phyloP scores from a whole-genome alignment of 371 early-diverging fungal species.

The Apophysomyces elegans region DNA sequence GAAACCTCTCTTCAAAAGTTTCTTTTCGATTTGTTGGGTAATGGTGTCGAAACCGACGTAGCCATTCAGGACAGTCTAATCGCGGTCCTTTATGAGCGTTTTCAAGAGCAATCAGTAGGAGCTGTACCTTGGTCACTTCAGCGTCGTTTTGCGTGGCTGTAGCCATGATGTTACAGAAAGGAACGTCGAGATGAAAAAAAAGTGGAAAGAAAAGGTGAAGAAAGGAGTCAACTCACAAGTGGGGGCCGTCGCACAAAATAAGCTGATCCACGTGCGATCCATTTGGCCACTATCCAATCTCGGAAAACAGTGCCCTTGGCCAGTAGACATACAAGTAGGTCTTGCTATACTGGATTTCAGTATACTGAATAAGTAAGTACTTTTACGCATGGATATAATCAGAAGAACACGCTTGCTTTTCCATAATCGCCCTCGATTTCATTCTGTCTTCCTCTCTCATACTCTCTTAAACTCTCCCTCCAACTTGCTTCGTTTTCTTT shows the following conservation, averaged over 20 bases:
- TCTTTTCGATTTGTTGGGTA: constrained; percentile 88
- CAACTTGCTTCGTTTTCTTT: neutral
- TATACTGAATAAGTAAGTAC: too few species aligned
- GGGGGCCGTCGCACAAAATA: constrained; percentile 15
- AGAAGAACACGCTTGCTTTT: too few species aligned
- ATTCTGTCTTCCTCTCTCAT: too few species aligned
- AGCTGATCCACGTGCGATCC: constrained; percentile 17
- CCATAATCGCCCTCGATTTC: too few species aligned
- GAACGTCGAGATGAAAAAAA: constrained; percentile 8
- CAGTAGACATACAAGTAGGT: too few species aligned
- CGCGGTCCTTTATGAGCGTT: neutral
- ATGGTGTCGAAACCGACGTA: constrained; percentile 96
- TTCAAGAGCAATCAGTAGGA: neutral
- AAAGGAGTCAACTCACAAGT: neutral
- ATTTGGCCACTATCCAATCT: constrained; percentile 12
- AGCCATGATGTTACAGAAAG: constrained; percentile 20
- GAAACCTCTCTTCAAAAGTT: constrained; percentile 91
- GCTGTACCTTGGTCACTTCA: constrained; percentile 5
- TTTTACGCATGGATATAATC: too few species aligned
- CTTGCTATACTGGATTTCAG: too few species aligned
- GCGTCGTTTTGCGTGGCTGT: constrained; percentile 13
- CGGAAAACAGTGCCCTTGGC: constrained; percentile 1
- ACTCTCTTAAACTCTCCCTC: too few species aligned
- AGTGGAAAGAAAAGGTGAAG: constrained; percentile 8
- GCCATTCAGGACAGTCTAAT: constrained; percentile 58